phyloP scores from a whole-genome alignment of 2,329 filamentous ascomycete genomes.

The Neospermospora avenae region DNA sequence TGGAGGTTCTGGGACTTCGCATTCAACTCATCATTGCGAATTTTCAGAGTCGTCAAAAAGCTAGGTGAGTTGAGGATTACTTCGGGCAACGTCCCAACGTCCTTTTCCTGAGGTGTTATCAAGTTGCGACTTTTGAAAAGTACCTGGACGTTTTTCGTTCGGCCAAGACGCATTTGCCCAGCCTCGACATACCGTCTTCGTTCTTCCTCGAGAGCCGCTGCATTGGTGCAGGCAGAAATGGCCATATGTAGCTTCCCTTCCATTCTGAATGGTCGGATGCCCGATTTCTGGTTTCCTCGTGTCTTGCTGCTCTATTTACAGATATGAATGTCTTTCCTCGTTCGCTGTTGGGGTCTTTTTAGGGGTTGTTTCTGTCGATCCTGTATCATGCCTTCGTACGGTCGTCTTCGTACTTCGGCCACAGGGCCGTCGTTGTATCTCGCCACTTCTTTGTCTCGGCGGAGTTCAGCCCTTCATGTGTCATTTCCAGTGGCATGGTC shows the following conservation, averaged over 20 bases:
- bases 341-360: not conserved
- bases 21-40: too few relatives aligned
- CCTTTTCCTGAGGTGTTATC: too few relatives aligned
- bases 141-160: too few relatives aligned
- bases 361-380: not conserved
- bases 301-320: not conserved
- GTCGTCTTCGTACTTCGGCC: not conserved
- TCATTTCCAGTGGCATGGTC: not conserved
- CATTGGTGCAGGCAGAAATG: not conserved
- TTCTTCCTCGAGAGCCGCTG: not conserved
- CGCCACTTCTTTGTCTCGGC: not conserved
- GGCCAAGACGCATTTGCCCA: too few relatives aligned
- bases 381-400: not conserved
- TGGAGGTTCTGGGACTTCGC: too few relatives aligned
- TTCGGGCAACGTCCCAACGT: too few relatives aligned
- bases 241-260: not conserved
- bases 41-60: too few relatives aligned
- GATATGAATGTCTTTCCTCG: not conserved
- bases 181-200: not conserved
- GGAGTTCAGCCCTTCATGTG: slow-evolving; percentile 1
- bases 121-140: too few relatives aligned
- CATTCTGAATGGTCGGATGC: not conserved
- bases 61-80: too few relatives aligned
- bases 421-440: not conserved
- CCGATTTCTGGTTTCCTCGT: not conserved